Conservation (phyloP, 2,329 filamentous ascomycete species). For the Coniochaeta prunicola region DNA sequence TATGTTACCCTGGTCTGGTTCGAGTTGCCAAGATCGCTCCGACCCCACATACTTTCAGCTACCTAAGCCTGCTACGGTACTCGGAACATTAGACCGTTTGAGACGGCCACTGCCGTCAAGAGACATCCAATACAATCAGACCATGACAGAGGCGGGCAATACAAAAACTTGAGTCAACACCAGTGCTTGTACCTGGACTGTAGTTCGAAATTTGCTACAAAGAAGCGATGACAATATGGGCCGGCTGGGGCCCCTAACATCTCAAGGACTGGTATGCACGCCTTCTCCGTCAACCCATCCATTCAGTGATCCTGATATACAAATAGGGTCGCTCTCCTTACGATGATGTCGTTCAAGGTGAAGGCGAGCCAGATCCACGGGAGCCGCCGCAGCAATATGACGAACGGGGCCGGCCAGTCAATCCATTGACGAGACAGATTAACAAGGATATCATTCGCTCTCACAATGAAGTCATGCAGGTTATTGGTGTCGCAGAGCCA, state of each 20-base stretch:
- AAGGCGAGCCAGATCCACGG: conserved; percentile 32
- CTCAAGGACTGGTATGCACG: neutral
- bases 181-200: too few species aligned
- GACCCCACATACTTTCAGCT: too few species aligned
- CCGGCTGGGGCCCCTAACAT: neutral
- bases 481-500: conserved; percentile 55
- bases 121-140: too few species aligned
- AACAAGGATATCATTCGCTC: conserved; percentile 51
- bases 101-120: too few species aligned
- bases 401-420: conserved; percentile 46
- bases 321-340: conserved; percentile 51
- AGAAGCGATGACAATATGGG: neutral
- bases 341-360: conserved; percentile 46
- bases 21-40: conserved; percentile 5
- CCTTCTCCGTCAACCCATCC: neutral
- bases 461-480: conserved; percentile 57
- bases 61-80: neutral
- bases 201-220: too few species aligned
- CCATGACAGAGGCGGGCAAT: too few species aligned
- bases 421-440: conserved; percentile 44
- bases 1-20: neutral
- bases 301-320: conserved; percentile 2
- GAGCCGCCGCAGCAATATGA: conserved; percentile 44
- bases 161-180: too few species aligned
- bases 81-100: neutral